phyloP scores from a whole-genome alignment of 257 asterid genomes.

The Coffea eugenioides region DNA sequence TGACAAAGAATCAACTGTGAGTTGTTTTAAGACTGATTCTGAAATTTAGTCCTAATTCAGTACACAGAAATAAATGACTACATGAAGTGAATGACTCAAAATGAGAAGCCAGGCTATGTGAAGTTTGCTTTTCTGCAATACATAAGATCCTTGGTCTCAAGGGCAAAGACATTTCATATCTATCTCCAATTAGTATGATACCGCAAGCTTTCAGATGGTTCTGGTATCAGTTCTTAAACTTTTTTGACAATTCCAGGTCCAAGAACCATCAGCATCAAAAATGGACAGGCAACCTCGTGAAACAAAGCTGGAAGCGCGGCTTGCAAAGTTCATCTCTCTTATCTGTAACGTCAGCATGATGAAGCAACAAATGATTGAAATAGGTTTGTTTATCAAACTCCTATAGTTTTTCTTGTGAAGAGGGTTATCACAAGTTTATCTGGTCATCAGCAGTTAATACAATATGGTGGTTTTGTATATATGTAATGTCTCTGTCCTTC shows the following conservation, averaged over 20 bases:
- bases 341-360: slow-evolving; percentile 89
- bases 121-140: not conserved
- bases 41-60: too few species aligned
- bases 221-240: slow-evolving; percentile 9
- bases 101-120: not conserved
- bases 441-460: not conserved
- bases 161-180: not conserved
- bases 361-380: slow-evolving; percentile 96
- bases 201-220: not conserved
- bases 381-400: slow-evolving; percentile 46
- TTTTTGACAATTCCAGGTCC: slow-evolving; percentile 39
- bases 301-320: slow-evolving; percentile 68
- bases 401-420: not conserved
- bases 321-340: slow-evolving; percentile 86
- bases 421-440: not conserved
- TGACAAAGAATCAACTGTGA: slow-evolving; percentile 50
- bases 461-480: not conserved
- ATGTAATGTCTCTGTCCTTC: not conserved
- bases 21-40: slow-evolving; percentile 34
- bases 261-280: slow-evolving; percentile 28
- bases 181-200: not conserved
- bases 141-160: not conserved
- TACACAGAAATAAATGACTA: too few species aligned
- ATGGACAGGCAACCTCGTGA: slow-evolving; percentile 49
- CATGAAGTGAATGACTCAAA: not conserved